Percentiles rank a stretch among this genome's conserved stretches.
phyloP scores from a whole-genome alignment of 345 rosid genomes.

The Clausena lansium region DNA sequence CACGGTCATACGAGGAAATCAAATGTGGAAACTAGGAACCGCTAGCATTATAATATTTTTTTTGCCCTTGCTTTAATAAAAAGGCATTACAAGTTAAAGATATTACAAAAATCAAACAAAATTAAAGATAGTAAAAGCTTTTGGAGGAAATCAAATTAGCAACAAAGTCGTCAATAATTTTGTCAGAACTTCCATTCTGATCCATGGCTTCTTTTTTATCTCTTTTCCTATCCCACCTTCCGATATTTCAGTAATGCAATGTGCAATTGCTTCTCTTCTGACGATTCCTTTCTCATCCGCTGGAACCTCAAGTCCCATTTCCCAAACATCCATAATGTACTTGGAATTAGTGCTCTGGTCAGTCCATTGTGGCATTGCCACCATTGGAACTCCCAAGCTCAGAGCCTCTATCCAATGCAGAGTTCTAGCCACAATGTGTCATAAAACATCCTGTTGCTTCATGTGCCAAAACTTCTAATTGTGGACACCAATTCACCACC shows the following conservation, averaged over 20 bases:
- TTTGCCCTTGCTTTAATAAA: too few relatives aligned
- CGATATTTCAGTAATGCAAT: slow-evolving; percentile 51
- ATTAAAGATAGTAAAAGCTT: not conserved
- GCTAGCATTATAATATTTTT: too few relatives aligned
- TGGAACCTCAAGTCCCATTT: slow-evolving; percentile 29
- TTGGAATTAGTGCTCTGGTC: slow-evolving; percentile 30
- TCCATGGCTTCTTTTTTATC: slow-evolving; percentile 30
- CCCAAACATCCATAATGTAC: slow-evolving; percentile 43
- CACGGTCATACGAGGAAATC: too few relatives aligned
- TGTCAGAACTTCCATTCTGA: slow-evolving; percentile 44
- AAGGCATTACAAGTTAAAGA: too few relatives aligned
- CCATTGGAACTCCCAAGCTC: slow-evolving; percentile 25
- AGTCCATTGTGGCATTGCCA: slow-evolving; percentile 31
- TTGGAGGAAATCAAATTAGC: slow-evolving; percentile 6
- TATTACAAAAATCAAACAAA: not conserved
- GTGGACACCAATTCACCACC: slow-evolving; percentile 53
- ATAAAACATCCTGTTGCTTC: slow-evolving; percentile 43
- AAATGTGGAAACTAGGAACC: too few relatives aligned
- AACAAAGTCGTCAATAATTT: slow-evolving; percentile 39
- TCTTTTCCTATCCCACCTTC: slow-evolving; percentile 41
- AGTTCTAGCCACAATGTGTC: slow-evolving; percentile 60
- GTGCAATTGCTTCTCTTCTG: slow-evolving; percentile 40
- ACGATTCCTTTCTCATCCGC: slow-evolving; percentile 29
- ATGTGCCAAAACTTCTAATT: slow-evolving; percentile 47
- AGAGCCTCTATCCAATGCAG: slow-evolving; percentile 24